A percentile compares a stretch with the other conserved stretches of the same genome.
These are phyloP conservation scores for Candida albicans DNA, from an alignment of 1,139 yeast genomes.

Conservation along the genomic window DNA sequence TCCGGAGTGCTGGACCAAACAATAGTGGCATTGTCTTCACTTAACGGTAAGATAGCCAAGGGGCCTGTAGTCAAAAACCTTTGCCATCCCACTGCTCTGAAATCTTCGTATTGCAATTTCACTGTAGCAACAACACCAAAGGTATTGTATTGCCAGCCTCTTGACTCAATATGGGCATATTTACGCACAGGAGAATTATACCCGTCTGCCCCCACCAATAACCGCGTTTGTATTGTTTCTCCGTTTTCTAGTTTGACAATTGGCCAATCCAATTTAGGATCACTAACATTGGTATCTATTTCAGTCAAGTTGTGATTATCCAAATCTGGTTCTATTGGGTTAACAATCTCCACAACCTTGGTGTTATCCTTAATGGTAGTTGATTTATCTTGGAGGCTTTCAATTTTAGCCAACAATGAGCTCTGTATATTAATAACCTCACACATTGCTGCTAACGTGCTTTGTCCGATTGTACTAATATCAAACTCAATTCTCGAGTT, in stretches of 20 bases:
- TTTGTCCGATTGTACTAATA: constrained; percentile 43
- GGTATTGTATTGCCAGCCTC: constrained; percentile 90
- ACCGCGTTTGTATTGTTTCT: constrained; percentile 59
- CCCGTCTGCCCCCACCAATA: constrained; percentile 94
- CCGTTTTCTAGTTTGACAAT: constrained; percentile 70
- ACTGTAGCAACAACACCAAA: constrained; percentile 92
- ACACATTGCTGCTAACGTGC: constrained; percentile 73
- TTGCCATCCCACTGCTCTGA: constrained; percentile 83
- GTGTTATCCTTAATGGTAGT: constrained; percentile 59
- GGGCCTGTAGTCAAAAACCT: constrained; percentile 92
- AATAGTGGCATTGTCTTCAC: constrained; percentile 80
- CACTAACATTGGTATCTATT: constrained; percentile 20
- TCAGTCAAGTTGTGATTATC: constrained; percentile 19
- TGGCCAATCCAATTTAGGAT: constrained; percentile 66
- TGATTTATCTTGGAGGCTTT: constrained; percentile 44
- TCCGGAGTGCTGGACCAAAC: constrained; percentile 93
- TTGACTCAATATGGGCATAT: constrained; percentile 75
- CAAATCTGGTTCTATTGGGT: constrained; percentile 19
- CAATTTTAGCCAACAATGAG: constrained; percentile 57
- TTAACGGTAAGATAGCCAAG: constrained; percentile 84
- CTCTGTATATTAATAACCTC: constrained; percentile 86
- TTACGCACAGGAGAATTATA: constrained; percentile 89
- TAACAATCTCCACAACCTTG: constrained; percentile 56
- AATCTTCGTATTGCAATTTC: constrained; percentile 70
- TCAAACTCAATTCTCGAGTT: constrained; percentile 70